phyloP scores from a whole-genome alignment of 129 eudicot species.

The Escallonia rubra region DNA sequence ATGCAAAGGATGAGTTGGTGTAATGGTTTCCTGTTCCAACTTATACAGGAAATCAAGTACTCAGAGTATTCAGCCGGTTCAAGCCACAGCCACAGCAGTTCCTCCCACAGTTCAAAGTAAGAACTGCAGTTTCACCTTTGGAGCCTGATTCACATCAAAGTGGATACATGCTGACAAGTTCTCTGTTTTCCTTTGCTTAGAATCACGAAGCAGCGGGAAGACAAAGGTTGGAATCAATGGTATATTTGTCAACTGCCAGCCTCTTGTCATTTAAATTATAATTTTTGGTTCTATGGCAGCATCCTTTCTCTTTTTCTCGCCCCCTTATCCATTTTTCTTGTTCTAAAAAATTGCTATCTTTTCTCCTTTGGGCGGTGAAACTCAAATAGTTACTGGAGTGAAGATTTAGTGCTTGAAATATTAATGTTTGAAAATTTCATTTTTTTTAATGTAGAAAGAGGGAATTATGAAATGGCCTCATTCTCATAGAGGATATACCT shows the following conservation, averaged over 20 bases:
- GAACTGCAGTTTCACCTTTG: constrained; percentile 1
- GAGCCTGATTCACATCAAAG: not conserved
- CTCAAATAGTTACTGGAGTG: not conserved
- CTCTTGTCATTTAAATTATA: not conserved
- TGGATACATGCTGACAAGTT: constrained; percentile 8
- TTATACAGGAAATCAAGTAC: constrained; percentile 33
- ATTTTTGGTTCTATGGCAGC: not conserved
- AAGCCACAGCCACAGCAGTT: constrained; percentile 75
- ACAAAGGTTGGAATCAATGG: constrained; percentile 91
- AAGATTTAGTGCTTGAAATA: not conserved
- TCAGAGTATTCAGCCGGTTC: constrained; percentile 37
- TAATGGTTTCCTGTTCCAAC: not conserved
- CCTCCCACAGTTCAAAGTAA: constrained; percentile 65
- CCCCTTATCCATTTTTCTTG: not conserved
- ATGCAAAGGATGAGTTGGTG: not conserved
- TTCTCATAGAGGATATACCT: not conserved
- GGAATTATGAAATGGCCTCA: not conserved
- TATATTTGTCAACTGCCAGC: constrained; percentile 12
- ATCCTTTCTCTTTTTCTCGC: not conserved
- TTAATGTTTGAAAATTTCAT: not conserved
- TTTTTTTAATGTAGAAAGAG: not conserved
- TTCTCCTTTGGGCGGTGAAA: not conserved
- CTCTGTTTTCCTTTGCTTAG: constrained; percentile 22
- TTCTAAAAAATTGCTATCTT: not conserved
- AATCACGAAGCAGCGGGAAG: constrained; percentile 51